These are phyloP conservation scores for Fusarium praegraminearum DNA, from an alignment of 2,329 filamentous ascomycete genomes.

Conservation along the genomic window DNA sequence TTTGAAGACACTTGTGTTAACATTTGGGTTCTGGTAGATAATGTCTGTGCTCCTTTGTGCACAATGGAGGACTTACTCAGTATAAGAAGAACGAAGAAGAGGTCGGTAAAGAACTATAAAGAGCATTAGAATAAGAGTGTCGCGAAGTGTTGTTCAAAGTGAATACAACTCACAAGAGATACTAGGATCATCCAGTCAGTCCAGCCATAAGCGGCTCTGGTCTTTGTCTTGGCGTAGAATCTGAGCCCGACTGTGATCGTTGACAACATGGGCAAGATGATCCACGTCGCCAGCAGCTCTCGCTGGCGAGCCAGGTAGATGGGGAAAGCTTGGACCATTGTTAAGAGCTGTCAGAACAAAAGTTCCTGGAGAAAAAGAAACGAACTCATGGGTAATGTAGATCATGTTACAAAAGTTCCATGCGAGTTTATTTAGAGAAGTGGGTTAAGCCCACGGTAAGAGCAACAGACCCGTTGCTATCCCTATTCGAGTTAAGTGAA, in stretches of 20 bases:
- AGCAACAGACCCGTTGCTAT: background rate
- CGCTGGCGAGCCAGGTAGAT: slow-evolving; percentile 11
- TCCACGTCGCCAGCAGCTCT: slow-evolving; percentile 7
- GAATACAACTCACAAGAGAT: background rate
- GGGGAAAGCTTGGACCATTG: slow-evolving; percentile 15
- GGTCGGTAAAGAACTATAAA: slow-evolving; percentile 2
- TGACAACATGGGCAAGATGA: background rate
- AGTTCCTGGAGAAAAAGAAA: slow-evolving; percentile 1
- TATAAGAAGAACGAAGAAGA: slow-evolving; percentile 10
- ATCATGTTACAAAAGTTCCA: slow-evolving; percentile 24
- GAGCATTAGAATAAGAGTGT: background rate
- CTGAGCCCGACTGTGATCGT: background rate
- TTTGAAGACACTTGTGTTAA: background rate
- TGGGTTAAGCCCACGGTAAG: background rate
- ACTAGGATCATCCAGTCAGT: slow-evolving; percentile 21
- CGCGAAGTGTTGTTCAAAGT: rapidly evolving
- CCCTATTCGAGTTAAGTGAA: background rate
- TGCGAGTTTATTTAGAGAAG: slow-evolving; percentile 1
- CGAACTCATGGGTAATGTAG: background rate
- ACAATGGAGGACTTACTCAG: background rate
- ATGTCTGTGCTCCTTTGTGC: rapidly evolving
- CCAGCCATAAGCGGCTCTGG: slow-evolving; percentile 13
- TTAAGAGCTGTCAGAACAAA: background rate
- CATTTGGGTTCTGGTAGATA: rapidly evolving
- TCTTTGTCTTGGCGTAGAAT: slow-evolving; percentile 21